Evolutionary conservation across 768 basidiomycete genomes (phyloP), one percentile per base, ranked within the genome.

Genomic region (Rubroboletus satanas): DNA sequence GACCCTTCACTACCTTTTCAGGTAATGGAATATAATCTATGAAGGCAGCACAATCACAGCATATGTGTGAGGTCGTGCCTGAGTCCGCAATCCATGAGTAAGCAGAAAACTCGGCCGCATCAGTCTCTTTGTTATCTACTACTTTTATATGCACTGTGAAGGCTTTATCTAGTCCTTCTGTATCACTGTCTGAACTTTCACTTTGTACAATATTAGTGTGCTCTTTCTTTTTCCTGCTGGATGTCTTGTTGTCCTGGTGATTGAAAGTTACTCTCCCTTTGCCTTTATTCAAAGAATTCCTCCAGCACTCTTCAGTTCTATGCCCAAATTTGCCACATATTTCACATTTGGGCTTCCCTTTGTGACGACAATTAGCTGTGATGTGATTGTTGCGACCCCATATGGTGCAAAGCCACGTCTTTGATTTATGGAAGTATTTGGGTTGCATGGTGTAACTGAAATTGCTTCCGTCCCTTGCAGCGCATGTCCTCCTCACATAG

Each of bases 281-380:
- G 2, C 42, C 55, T 11, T 12, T 38, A 17, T 59, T 59, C 10
- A n/a, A 1, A 1, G 52, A 45, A 9, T 54, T 58, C 2, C 14
- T 17, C 36, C 35, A 51, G 10, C 55, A 62, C 0, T 21, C 52
- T 0, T 17, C 2, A 1, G 14, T 36, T 7, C 2, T 31, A 11
- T 62, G 61, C 0, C 52, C 47, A 12, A 55, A 45, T 6, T 43
- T 35, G 3, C 11, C 14, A 6, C 53, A 62, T 0, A 46, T 37
- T 0, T 5, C 29, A 9, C 53, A 60, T 18, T 57, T 57, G 7
- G 49, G 50, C 8, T 55, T 58, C 0, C 31, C 41, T 7, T 48
- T 43, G 33, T 3, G 12, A 2, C 8, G 11, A 21, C 49, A 58
- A 0, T 47, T 1, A 1, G 4, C 7, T 0, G 39, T 52, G 1